Conservation (phyloP, 257 asterid species). For the Petunia axillaris region DNA sequence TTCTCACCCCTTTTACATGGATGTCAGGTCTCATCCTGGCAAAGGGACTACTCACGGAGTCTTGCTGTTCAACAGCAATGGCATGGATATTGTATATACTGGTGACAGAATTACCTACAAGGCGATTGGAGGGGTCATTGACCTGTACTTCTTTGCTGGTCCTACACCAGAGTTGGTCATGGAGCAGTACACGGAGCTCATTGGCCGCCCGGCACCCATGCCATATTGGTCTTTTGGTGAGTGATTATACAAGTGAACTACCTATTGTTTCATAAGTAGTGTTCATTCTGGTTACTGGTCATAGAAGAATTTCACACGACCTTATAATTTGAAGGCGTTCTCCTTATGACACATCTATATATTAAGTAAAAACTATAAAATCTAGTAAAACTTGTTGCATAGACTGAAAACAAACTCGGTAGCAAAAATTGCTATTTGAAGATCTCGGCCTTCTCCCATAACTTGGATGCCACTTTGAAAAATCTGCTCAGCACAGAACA, state of each 20-base stretch:
- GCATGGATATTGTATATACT: conserved; percentile 37
- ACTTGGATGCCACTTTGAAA: conserved; percentile 29
- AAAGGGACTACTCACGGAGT: conserved; percentile 34
- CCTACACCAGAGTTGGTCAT: conserved; percentile 32
- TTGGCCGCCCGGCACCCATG: conserved; percentile 44
- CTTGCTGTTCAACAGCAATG: conserved; percentile 40
- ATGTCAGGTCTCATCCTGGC: conserved; percentile 27
- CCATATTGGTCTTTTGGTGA: conserved; percentile 45
- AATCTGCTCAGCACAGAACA: too few species aligned
- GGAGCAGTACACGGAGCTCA: conserved; percentile 41
- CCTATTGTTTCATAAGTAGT: neutral
- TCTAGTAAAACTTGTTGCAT: too few species aligned
- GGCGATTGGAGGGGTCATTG: conserved; percentile 38
- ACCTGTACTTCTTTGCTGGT: conserved; percentile 37
- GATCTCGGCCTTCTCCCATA: neutral
- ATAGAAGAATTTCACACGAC: neutral
- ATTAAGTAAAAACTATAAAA: too few species aligned
- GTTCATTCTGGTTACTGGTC: neutral
- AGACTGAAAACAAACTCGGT: too few species aligned
- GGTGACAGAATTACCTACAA: conserved; percentile 37
- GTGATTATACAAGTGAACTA: neutral
- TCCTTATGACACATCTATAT: neutral
- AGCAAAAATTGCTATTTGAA: too few species aligned
- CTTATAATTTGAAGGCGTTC: neutral
- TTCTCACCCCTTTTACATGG: conserved; percentile 78